Evolutionary conservation across 2,329 filamentous ascomycete species (phyloP), one percentile per base, ranked within the genome.

Genomic region (Coccinonectria pachysandricola): DNA sequence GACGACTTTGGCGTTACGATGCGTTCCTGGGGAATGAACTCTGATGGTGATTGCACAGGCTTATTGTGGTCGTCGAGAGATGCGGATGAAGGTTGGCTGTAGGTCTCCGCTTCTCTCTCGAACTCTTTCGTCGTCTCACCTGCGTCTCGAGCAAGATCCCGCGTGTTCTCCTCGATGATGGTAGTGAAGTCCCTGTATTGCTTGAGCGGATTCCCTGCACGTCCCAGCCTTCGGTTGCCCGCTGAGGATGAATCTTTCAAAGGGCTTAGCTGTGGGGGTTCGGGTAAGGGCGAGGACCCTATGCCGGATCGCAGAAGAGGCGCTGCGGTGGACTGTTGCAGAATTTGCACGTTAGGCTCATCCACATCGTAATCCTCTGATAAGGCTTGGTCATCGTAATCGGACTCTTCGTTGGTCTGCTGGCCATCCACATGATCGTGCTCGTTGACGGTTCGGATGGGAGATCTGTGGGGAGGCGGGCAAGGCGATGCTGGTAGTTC

Each of bases 221-320:
- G 38, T 8, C 52, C 34, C 24, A 49, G 32, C 17, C 58, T 49
- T 36, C 57, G 36, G 38, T 74, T 74, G 3, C 64, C 68, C 0
- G 66, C 65, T 2, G 65, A 59, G 8, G 55, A 53, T 2, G 62
- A 67, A 31, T 69, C 64, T 24, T 62, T 62, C 1, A 77, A 53
- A 1, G 71, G 70, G 24, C 59, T 66, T 24, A 67, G 37, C 24
- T 60, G 64, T 10, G 57, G 64, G 2, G 61, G 60, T 18, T 57
- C 49, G 0, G 65, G 64, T 3, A 68, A 47, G 3, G 66, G 60
- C 3, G 63, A 56, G 2, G 65, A 61, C 10, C 58, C 53, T 16
- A 54, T 35, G 3, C 50, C 53, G 11, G 24, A 28, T 3, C 38
- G 33, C 9, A 36, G 40, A 8, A 42, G 31, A 6, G 39, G 41